Conservation (phyloP, 495 filamentous ascomycete species). For the Penicillium coffeae region DNA sequence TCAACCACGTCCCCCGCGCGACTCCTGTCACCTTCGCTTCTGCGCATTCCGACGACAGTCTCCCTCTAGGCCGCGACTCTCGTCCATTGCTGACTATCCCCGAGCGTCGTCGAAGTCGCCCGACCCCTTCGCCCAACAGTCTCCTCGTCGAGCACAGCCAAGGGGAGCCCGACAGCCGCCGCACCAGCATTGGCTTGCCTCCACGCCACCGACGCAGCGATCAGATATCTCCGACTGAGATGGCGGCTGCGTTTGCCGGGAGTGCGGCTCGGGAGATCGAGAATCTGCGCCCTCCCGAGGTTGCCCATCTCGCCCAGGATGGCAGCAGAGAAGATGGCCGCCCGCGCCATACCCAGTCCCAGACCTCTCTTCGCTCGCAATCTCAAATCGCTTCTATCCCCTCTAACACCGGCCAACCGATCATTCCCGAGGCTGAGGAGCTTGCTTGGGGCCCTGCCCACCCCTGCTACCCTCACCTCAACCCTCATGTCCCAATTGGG, state of each 20-base stretch:
- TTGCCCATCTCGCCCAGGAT: slow-evolving; percentile 28
- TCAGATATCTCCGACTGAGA: slow-evolving; percentile 38
- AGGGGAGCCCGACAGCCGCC: slow-evolving; percentile 52
- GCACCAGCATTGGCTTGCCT: slow-evolving; percentile 66
- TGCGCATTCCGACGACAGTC: slow-evolving; percentile 37
- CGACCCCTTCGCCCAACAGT: slow-evolving; percentile 52
- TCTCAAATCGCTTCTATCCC: slow-evolving; percentile 40
- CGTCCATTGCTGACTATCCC: slow-evolving; percentile 67
- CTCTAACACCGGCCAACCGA: slow-evolving; percentile 42
- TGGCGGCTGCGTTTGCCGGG: slow-evolving; percentile 39
- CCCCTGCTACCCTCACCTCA: slow-evolving; percentile 88
- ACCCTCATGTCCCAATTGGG: slow-evolving; percentile 79
- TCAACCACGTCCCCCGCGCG: slow-evolving; percentile 48
- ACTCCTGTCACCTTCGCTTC: slow-evolving; percentile 35
- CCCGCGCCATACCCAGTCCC: slow-evolving; percentile 36
- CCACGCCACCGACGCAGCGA: slow-evolving; percentile 46
- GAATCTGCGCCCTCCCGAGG: slow-evolving; percentile 31
- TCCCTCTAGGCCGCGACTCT: slow-evolving; percentile 48
- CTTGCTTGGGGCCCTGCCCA: slow-evolving; percentile 80
- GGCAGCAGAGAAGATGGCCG: slow-evolving; percentile 23
- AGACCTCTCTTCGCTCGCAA: slow-evolving; percentile 40
- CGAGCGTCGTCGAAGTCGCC: slow-evolving; percentile 59
- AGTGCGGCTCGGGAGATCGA: slow-evolving; percentile 28
- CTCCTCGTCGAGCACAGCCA: slow-evolving; percentile 62
- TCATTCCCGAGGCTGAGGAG: slow-evolving; percentile 45